Percentiles rank a stretch among this genome's conserved stretches.
Evolutionary conservation across 148 eudicot species (phyloP).

Genomic region (Camellia granthamiana): DNA sequence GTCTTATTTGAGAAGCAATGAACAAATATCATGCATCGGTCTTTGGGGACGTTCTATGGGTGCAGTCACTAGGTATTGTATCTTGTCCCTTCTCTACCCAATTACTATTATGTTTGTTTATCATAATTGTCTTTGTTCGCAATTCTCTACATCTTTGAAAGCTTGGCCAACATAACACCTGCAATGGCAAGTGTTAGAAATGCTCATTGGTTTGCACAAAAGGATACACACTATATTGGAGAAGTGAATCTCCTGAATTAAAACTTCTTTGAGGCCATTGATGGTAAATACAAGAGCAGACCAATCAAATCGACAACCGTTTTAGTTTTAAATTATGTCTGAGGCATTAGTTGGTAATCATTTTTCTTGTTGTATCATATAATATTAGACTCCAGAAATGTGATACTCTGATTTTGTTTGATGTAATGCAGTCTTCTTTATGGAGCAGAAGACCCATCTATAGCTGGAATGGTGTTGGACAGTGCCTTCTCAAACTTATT

Average conservation of each 20-base stretch:
- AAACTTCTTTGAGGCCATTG: too few species aligned
- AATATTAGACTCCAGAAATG: background rate
- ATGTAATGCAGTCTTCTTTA: constrained; percentile 70
- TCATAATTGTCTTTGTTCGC: background rate
- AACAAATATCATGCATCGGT: too few species aligned
- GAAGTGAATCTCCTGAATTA: too few species aligned
- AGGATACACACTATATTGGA: too few species aligned
- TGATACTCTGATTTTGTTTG: constrained; percentile 17
- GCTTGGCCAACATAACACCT: constrained; percentile 2
- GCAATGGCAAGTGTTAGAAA: background rate
- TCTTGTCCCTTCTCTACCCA: too few species aligned
- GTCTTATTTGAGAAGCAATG: too few species aligned
- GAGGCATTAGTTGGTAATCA: background rate
- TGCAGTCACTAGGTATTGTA: too few species aligned
- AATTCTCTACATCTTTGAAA: constrained; percentile 1
- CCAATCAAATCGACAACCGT: background rate
- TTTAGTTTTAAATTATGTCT: background rate
- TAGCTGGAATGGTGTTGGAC: constrained; percentile 89
- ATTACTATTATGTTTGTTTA: too few species aligned
- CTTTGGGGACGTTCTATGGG: too few species aligned
- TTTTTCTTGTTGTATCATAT: background rate
- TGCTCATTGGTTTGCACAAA: background rate
- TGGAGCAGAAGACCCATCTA: constrained; percentile 93
- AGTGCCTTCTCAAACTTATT: constrained; percentile 87
- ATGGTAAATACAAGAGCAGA: too few species aligned